phyloP scores from a whole-genome alignment of 139 green algal genomes.

The Volvox reticuliferus region DNA sequence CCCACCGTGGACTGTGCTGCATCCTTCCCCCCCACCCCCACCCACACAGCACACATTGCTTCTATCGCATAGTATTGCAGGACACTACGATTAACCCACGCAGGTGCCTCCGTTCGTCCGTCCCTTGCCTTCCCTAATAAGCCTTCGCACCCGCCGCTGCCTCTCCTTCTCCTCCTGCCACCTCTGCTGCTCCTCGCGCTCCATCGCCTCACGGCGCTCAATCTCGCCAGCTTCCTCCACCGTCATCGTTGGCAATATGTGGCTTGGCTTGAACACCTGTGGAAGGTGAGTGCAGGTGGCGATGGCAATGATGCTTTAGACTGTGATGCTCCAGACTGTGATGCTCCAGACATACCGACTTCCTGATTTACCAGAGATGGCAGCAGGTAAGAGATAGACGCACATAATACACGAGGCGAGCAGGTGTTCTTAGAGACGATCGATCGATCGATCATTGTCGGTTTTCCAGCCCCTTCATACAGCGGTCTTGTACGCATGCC shows the following conservation, averaged over 20 bases:
- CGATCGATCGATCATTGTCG: too few relatives aligned
- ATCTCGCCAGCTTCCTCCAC: constrained; percentile 67
- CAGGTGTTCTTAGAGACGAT: too few relatives aligned
- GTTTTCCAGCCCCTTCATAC: too few relatives aligned
- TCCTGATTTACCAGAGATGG: too few relatives aligned
- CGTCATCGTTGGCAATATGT: constrained; percentile 84
- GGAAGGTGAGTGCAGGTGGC: not conserved
- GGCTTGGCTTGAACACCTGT: constrained; percentile 83
- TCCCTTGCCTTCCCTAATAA: too few relatives aligned
- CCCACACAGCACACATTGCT: not conserved
- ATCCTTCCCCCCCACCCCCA: not conserved
- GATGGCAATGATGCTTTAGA: too few relatives aligned
- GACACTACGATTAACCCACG: too few relatives aligned
- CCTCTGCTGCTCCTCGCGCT: constrained; percentile 38
- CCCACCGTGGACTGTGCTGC: not conserved
- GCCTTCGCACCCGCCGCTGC: constrained; percentile 2
- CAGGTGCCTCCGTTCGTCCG: too few relatives aligned
- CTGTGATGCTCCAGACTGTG: too few relatives aligned
- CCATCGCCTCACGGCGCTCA: constrained; percentile 50
- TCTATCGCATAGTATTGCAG: too few relatives aligned
- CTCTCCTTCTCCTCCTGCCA: constrained; percentile 14
- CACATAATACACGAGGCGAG: not conserved
- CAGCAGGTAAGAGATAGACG: not conserved
- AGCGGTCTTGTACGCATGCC: too few relatives aligned
- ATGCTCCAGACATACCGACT: too few relatives aligned